Base-by-base conservation (phyloP, 2,329 filamentous ascomycete species). In the Hypomyces perniciosus region DNA sequence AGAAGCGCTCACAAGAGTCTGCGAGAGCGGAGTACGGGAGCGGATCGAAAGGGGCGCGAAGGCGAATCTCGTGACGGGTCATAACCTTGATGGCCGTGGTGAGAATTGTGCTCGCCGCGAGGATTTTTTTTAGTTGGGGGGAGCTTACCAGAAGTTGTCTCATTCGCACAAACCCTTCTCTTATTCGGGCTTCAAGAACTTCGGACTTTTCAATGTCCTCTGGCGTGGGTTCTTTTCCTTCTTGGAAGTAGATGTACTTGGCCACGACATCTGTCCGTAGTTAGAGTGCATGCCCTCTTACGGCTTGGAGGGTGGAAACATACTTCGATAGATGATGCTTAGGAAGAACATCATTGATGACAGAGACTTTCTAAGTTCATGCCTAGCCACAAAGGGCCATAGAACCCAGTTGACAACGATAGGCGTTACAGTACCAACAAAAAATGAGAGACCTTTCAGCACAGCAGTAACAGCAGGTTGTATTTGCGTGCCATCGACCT, bases 341-440 rank as follows among this genome's bases (percentile, higher is more conserved):
- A 75, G 72, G 57, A 80, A 80, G 44, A 81, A 76, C 56, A 83
- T 67, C 76, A 80, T 82, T 2, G 72, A 68, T 1, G 78, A 77
- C 2, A 81, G 61, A 0, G 77, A 78, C 52, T 75, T 77, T 26
- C 79, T 68, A 10, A 83, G 69, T 59, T 82, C 79, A 56, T 81
- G 79, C 9, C 80, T 70, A 8, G 80, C 79, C 5, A 83, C 72
- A 54, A 83, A 83, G 2, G 80, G 80, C 80, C 80, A 83, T 4
- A 83, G 64, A 9, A 79, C 58, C 79, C 78, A 83, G 56, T 81
- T 83, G 10, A 81, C 72, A 1, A 79, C 54, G 8, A 82, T 69
- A 1, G 79, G 77, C 1, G 74, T 70, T 1, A 77, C 68, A 3
- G 79, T 74, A 2, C 79, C 80, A 26, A 80, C 61, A 2, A 81